Evolutionary conservation across 805 yeast genomes (phyloP), one percentile per base, ranked within the genome.

Genomic region (Ogataea glucozyma): DNA sequence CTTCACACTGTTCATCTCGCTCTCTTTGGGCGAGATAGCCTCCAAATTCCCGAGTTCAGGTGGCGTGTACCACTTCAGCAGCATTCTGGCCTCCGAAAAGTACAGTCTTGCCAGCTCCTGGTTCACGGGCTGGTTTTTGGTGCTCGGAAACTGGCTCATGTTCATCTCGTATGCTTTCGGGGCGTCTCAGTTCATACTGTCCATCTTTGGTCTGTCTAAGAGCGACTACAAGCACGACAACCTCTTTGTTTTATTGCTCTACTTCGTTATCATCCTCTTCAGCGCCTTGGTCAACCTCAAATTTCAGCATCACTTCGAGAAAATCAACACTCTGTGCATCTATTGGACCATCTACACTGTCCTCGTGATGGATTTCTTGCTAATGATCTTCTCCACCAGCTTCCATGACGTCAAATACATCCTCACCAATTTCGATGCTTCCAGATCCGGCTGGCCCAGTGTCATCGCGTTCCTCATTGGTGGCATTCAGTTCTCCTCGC

Each of bases 71-170:
- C 90, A 85, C 41, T 84, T 83, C 62, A 81, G 88, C 52, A 86
- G 88, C 7, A 76, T 85, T 45, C 64, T 85, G 31, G 81, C 88
- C 13, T 75, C 75, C 41, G 77, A 76, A 11, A 69, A 69, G 34
- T 76, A 78, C 46, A 73, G 85, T n/a, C 61, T 73, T 27, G 58
- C 78, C 4, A 69, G 81, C 37, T 79, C 88, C 3, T 85, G 91
- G 91, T 79, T 76, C 54, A 83, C 88, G 0, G 93, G 93, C 0
- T 85, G 90, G 85, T 75, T 80, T 47, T 65, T 84, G 40, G 66
- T 85, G 14, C 70, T 85, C 19, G 93, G 93, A 0, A 85, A 83
- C 57, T 81, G 88, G 87, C 75, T 88, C 2, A 84, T 83, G 76
- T 78, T 85, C 44, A 78, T 83, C 4, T 79, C 87, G 46, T 81